phyloP scores from a whole-genome alignment of 257 asterid genomes.

The Nicotiana tomentosiformis region DNA sequence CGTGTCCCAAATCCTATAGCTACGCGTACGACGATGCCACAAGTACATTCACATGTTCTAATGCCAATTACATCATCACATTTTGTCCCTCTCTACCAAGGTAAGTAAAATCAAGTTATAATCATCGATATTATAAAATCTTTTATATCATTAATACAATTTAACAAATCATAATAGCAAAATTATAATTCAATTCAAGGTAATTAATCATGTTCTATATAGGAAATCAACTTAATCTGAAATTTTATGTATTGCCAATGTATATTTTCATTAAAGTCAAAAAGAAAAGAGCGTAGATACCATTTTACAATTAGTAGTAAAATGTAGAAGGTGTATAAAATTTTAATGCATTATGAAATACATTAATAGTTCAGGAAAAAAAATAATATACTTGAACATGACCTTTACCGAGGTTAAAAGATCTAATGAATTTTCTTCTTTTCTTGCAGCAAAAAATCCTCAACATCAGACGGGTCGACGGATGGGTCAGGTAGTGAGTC shows the following conservation, averaged over 20 bases:
- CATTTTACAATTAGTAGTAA: not conserved
- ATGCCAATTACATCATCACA: conserved; percentile 61
- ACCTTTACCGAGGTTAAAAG: not conserved
- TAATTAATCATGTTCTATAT: too few species aligned
- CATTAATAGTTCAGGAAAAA: not conserved
- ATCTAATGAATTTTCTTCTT: not conserved
- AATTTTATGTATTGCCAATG: too few species aligned
- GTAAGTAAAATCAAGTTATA: conserved; percentile 8
- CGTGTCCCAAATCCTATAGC: conserved; percentile 70
- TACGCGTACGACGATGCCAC: conserved; percentile 71
- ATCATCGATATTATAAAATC: too few species aligned
- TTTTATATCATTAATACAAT: too few species aligned
- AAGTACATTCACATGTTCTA: conserved; percentile 67
- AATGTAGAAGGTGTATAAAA: not conserved
- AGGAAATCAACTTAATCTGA: too few species aligned
- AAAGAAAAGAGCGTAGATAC: not conserved
- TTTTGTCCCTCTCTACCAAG: conserved; percentile 44
- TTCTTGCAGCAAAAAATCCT: conserved; percentile 35
- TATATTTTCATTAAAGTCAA: not conserved
- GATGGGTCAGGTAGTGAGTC: conserved; percentile 20
- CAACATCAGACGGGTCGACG: conserved; percentile 26
- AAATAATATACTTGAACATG: not conserved
- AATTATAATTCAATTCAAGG: too few species aligned
- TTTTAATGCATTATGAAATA: not conserved
- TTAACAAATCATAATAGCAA: too few species aligned